Conservation (phyloP, 306 rosid genomes). For the Pueraria montana region DNA sequence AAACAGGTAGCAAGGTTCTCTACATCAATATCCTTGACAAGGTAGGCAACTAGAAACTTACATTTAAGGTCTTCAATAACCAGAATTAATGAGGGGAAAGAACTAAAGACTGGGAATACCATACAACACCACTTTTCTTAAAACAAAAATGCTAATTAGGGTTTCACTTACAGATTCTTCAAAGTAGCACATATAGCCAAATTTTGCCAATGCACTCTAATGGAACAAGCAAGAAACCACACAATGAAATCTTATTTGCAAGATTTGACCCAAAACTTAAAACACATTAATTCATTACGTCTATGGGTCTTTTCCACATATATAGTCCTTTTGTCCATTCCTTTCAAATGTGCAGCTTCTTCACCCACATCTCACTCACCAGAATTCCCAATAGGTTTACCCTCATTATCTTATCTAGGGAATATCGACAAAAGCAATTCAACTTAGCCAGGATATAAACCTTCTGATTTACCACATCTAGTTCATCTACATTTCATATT, state of each 20-base stretch:
- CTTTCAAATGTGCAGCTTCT: conserved; percentile 1
- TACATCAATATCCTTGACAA: not conserved
- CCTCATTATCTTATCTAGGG: not conserved
- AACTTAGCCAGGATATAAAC: not conserved
- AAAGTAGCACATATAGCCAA: not conserved
- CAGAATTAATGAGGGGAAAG: not conserved
- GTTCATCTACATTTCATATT: not conserved
- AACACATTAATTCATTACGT: not conserved
- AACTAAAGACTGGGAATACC: not conserved
- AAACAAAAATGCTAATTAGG: not conserved
- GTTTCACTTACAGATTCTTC: not conserved
- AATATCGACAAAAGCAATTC: not conserved
- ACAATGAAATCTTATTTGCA: not conserved
- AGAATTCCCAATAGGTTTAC: not conserved
- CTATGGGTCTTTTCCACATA: not conserved
- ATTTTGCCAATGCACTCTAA: not conserved
- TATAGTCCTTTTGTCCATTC: not conserved
- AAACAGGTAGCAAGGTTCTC: not conserved
- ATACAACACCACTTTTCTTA: not conserved
- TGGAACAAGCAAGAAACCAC: not conserved
- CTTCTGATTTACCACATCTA: not conserved
- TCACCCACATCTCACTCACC: too few relatives aligned
- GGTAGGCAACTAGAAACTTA: not conserved
- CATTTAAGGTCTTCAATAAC: conserved; percentile 16
- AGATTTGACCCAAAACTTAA: not conserved